Percentiles rank a stretch among this genome's conserved stretches.
Conservation (phyloP, 768 basidiomycete species). For the Austroboletus festivus region DNA sequence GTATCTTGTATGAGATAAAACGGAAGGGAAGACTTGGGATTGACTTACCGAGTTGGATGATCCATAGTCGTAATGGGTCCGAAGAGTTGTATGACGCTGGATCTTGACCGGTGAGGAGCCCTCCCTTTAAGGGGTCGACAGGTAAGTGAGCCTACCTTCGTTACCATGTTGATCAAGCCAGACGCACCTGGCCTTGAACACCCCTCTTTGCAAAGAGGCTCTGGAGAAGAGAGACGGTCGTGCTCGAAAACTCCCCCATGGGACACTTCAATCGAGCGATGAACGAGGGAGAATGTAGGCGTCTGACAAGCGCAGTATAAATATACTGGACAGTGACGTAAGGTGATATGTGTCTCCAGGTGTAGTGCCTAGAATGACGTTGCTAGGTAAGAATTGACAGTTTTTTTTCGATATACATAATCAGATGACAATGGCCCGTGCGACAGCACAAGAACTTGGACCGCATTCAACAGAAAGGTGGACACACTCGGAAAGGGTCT, state of each 20-base stretch:
- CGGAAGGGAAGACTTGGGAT: neutral
- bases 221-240: constrained; percentile 30
- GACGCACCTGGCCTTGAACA: constrained; percentile 29
- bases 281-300: too few relatives aligned
- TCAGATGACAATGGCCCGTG: too few relatives aligned
- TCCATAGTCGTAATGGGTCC: constrained; percentile 76
- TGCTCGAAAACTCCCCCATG: constrained; percentile 47
- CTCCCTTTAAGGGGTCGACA: constrained; percentile 46
- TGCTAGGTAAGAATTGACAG: too few relatives aligned
- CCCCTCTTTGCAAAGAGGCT: constrained; percentile 16
- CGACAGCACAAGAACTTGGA: too few relatives aligned
- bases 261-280: too few relatives aligned
- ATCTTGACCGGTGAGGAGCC: constrained; percentile 74
- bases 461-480: too few relatives aligned
- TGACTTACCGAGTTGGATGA: constrained; percentile 66
- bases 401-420: too few relatives aligned
- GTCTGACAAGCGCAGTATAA: neutral
- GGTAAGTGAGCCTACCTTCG: neutral
- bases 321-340: too few relatives aligned
- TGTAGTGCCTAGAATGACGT: too few relatives aligned
- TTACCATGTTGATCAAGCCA: neutral
- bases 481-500: too few relatives aligned
- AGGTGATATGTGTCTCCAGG: too few relatives aligned
- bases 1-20: constrained; percentile 1
- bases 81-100: constrained; percentile 56